These are phyloP conservation scores for Wickerhamiella allomyrinae DNA, from an alignment of 805 yeast species.

Conservation along the genomic window DNA sequence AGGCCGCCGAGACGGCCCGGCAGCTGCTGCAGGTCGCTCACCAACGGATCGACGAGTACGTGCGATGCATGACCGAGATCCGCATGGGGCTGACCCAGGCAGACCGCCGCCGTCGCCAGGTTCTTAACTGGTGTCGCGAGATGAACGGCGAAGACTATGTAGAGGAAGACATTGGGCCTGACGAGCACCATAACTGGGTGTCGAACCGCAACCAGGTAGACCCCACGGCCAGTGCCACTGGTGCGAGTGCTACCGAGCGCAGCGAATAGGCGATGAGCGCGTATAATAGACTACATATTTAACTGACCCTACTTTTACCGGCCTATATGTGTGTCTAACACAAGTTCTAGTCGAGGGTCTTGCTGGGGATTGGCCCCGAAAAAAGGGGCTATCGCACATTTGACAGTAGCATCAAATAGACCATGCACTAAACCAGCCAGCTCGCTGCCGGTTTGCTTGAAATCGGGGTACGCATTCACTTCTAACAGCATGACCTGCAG, in stretches of 20 bases:
- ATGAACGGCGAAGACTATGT: slow-evolving; percentile 52
- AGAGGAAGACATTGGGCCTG: slow-evolving; percentile 22
- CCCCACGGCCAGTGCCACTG: not conserved
- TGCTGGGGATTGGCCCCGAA: not conserved
- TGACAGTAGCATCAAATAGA: slow-evolving; percentile 45
- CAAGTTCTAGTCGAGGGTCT: not conserved
- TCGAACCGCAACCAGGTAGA: not conserved
- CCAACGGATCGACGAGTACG: slow-evolving; percentile 76
- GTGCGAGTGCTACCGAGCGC: slow-evolving; percentile 3
- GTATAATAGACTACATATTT: not conserved
- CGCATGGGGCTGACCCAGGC: slow-evolving; percentile 69
- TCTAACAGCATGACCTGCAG: slow-evolving; percentile 52
- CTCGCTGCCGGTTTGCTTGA: slow-evolving; percentile 82
- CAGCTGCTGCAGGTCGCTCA: slow-evolving; percentile 64
- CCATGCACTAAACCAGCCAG: slow-evolving; percentile 52
- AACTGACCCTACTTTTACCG: too few species aligned
- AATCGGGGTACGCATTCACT: slow-evolving; percentile 90
- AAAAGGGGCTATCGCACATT: slow-evolving; percentile 37
- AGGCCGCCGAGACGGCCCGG: slow-evolving; percentile 52
- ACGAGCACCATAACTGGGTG: slow-evolving; percentile 1
- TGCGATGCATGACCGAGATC: slow-evolving; percentile 58
- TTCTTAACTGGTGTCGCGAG: slow-evolving; percentile 75
- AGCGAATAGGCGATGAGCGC: slow-evolving; percentile 3
- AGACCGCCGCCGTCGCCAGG: slow-evolving; percentile 52
- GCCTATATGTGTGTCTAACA: not conserved